Conservation (phyloP, 345 rosid genomes). For the Ceriops tagal region DNA sequence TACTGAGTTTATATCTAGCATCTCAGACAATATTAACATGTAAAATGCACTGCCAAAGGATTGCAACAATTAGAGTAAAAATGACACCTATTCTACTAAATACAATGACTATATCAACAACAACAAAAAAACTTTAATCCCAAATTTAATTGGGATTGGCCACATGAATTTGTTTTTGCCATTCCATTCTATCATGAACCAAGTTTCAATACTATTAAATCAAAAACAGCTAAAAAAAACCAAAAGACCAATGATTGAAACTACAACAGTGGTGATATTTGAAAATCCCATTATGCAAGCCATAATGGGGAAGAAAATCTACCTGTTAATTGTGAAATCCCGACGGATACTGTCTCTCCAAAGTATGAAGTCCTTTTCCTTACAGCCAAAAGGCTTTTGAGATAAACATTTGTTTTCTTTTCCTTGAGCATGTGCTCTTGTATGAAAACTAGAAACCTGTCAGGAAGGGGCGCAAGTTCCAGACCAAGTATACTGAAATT, state of each 20-base stretch:
- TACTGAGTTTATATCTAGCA: conserved; percentile 2
- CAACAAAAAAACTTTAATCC: too few relatives aligned
- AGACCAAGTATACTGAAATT: background rate
- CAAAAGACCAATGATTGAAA: background rate
- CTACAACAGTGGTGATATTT: too few relatives aligned
- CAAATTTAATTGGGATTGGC: too few relatives aligned
- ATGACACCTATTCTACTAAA: background rate
- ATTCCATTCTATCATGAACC: too few relatives aligned
- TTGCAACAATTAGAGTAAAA: background rate
- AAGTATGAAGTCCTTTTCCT: conserved; percentile 47
- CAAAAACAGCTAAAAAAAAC: background rate
- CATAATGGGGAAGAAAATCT: conserved; percentile 15
- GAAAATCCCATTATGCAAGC: background rate
- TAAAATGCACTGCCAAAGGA: background rate
- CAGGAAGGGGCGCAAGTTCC: conserved; percentile 9
- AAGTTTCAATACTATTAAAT: background rate
- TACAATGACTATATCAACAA: too few relatives aligned
- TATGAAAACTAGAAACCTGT: conserved; percentile 89
- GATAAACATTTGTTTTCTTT: conserved; percentile 33
- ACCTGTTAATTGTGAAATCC: conserved; percentile 96
- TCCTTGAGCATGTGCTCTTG: conserved; percentile 42
- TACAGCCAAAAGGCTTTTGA: conserved; percentile 34
- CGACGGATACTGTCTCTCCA: conserved; percentile 81
- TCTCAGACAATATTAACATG: background rate
- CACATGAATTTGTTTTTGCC: too few relatives aligned